Base-by-base conservation (phyloP, 192 early-diverging fungal species). In the Phlyctochytrium bullatum region DNA sequence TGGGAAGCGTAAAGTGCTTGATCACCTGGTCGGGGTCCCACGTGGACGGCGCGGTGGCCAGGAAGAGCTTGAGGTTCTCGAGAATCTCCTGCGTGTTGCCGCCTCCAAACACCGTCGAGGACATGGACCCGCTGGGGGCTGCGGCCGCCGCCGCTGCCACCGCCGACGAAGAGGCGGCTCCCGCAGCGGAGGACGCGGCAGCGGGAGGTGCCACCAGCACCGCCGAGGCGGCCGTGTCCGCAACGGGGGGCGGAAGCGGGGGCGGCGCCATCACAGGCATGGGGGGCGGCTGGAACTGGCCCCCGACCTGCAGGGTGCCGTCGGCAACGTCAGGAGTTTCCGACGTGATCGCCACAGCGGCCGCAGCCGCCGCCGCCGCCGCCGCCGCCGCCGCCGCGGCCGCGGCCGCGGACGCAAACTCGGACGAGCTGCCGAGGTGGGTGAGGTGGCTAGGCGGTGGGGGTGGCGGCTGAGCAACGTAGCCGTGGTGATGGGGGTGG, bases 1-100 rank as follows among this genome's bases (percentile, higher is more conserved):
- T 92, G 0, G 90, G 89, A 31, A 98, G 78, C 51, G 75, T 50
- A 67, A 84, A 88, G 32, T 83, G 82, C 30, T 78, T 78, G 70
- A 90, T 80, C 23, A 76, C 65, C 58, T 87, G 75, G 31, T 76
- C 78, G 14, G 77, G 66, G 27, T 88, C 79, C 89, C 89, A 92
- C 23, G 81, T 80, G 25, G 75, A 73, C 12, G 89, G 83, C 6
- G 90, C 90, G 2, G 90, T 90, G 2, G 84, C 83, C 30, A 72
- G 64, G 34, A 66, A 66, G 32, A 76, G 67, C 59, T 79, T 75
- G 29, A 79, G 65, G 27, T 60, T 53, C 16, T 79, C 78, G 52
- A 76, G 62, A 3, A 73, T 36, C 1, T 68, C 65, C 17, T 24
- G 54, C 14, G 54, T 57, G 54, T 25, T 57, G 54, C 14, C 54